Conservation (phyloP, 2,329 filamentous ascomycete genomes). For the Phialocephala subalpina region DNA sequence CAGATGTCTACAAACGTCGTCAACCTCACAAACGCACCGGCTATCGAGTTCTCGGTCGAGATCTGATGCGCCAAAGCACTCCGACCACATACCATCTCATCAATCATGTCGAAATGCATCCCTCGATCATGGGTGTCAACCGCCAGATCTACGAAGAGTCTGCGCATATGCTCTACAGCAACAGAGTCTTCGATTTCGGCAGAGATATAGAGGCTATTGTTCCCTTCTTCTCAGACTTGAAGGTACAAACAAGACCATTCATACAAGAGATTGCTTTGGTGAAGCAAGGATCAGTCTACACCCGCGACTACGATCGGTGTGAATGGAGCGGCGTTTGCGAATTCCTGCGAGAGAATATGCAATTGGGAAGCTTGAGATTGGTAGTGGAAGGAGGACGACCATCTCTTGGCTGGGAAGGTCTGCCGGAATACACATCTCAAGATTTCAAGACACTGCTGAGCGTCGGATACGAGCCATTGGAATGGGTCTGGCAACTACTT, state of each 20-base stretch:
- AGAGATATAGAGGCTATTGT: constrained; percentile 66
- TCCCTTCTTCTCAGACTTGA: constrained; percentile 66
- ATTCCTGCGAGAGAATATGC: constrained; percentile 50
- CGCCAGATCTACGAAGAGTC: constrained; percentile 62
- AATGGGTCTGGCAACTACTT: constrained; percentile 65
- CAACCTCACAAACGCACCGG: constrained; percentile 42
- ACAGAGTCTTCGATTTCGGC: constrained; percentile 66
- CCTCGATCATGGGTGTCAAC: constrained; percentile 55
- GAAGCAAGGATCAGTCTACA: constrained; percentile 61
- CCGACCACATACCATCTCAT: constrained; percentile 64
- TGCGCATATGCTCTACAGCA: constrained; percentile 61
- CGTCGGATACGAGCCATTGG: constrained; percentile 56
- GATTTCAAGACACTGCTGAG: constrained; percentile 57
- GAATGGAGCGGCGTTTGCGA: constrained; percentile 63
- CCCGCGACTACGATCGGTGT: constrained; percentile 61
- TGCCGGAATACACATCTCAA: constrained; percentile 52
- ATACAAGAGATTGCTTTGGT: constrained; percentile 60
- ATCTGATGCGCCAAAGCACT: constrained; percentile 50
- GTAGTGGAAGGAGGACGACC: constrained; percentile 63
- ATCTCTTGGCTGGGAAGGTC: constrained; percentile 55
- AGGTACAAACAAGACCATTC: constrained; percentile 53
- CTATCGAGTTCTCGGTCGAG: constrained; percentile 52
- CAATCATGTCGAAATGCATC: constrained; percentile 51
- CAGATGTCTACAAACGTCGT: constrained; percentile 36
- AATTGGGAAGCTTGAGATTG: constrained; percentile 55